A percentile compares a stretch with the other conserved stretches of the same genome.
Evolutionary conservation across 2,329 filamentous ascomycete species (phyloP).

Genomic region (Fusarium guadeloupense): DNA sequence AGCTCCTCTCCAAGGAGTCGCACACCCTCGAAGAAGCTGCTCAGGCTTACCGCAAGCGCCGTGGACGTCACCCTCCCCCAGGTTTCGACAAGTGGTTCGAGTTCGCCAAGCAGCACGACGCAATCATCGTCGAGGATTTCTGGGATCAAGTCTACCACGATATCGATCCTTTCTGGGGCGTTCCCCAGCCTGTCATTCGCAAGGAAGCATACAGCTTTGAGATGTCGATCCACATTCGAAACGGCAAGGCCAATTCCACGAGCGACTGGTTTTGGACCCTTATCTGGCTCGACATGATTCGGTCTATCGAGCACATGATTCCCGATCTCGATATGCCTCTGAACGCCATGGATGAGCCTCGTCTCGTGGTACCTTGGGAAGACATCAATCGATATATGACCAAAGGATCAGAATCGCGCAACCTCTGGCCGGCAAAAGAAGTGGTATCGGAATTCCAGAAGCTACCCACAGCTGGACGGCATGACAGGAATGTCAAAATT

Average conservation of each 20-base stretch:
- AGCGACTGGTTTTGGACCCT: conserved; percentile 68
- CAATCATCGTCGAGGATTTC: conserved; percentile 69
- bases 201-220: conserved; percentile 64
- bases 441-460: conserved; percentile 56
- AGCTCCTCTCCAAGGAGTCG: conserved; percentile 56
- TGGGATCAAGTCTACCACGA: conserved; percentile 73
- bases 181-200: conserved; percentile 58
- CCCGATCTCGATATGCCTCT: conserved; percentile 75
- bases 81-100: conserved; percentile 69
- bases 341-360: conserved; percentile 74
- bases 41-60: conserved; percentile 64
- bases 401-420: conserved; percentile 59
- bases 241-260: conserved; percentile 59
- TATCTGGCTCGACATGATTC: conserved; percentile 64
- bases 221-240: conserved; percentile 68
- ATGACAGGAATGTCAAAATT: conserved; percentile 47
- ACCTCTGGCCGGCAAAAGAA: conserved; percentile 55
- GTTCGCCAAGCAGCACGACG: conserved; percentile 62
- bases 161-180: conserved; percentile 65
- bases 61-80: conserved; percentile 70
- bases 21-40: conserved; percentile 64
- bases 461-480: conserved; percentile 52
- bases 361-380: conserved; percentile 71
- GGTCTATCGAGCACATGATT: conserved; percentile 62
- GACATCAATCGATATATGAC: conserved; percentile 64